These are phyloP conservation scores for Paramecium primaurelia DNA, from an alignment of 73 alveolate species.

Conservation along the genomic window DNA sequence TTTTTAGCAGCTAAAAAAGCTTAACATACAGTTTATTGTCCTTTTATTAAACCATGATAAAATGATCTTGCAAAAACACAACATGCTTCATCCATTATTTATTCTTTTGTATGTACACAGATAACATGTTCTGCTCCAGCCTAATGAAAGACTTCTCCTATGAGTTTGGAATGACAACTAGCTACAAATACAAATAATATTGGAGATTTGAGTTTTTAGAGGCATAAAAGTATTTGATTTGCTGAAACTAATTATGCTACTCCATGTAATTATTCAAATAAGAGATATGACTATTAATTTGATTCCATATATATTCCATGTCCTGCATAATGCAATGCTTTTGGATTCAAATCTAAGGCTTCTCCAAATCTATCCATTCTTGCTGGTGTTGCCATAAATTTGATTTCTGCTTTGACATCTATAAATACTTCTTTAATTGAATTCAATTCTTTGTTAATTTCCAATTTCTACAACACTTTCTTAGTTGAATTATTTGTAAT, in stretches of 20 bases:
- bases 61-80: slow-evolving; percentile 65
- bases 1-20: slow-evolving; percentile 68
- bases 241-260: slow-evolving; percentile 46
- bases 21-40: slow-evolving; percentile 63
- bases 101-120: slow-evolving; percentile 65
- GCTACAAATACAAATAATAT: slow-evolving; percentile 70
- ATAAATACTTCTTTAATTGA: slow-evolving; percentile 27
- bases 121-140: slow-evolving; percentile 77
- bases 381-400: slow-evolving; percentile 15
- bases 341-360: slow-evolving; percentile 8
- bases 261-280: slow-evolving; percentile 38
- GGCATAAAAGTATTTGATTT: not conserved
- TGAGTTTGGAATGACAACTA: slow-evolving; percentile 70
- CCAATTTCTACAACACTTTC: not conserved
- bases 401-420: not conserved
- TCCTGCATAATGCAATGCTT: slow-evolving; percentile 31
- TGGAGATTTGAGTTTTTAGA: slow-evolving; percentile 18
- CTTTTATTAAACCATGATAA: slow-evolving; percentile 60
- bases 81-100: slow-evolving; percentile 69
- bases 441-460: not conserved
- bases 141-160: slow-evolving; percentile 65
- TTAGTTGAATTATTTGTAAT: not conserved
- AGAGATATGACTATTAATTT: not conserved
- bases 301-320: slow-evolving; percentile 39
- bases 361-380: slow-evolving; percentile 50